Percentiles rank a stretch among this genome's conserved stretches.
Evolutionary conservation across 768 basidiomycete genomes (phyloP).

Genomic region (Wakefieldia striispora): DNA sequence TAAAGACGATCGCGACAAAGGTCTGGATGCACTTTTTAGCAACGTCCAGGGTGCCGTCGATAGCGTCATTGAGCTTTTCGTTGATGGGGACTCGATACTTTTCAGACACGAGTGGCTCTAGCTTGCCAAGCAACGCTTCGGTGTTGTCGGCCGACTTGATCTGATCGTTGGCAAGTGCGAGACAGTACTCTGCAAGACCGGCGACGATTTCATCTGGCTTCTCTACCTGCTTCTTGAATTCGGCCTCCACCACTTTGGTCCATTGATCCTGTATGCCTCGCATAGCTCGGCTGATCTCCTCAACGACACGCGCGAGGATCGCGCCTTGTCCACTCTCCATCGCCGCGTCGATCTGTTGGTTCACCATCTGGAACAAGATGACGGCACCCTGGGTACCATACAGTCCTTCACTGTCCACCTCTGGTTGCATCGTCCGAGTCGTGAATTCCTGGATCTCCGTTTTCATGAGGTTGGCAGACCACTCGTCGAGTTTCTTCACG

Average conservation of each 20-base stretch:
- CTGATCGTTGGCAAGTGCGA: conserved; percentile 97
- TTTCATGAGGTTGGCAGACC: conserved; percentile 92
- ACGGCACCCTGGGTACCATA: conserved; percentile 92
- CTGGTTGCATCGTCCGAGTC: conserved; percentile 80
- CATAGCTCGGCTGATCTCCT: conserved; percentile 89
- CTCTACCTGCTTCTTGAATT: conserved; percentile 84
- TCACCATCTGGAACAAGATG: conserved; percentile 98
- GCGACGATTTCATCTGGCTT: conserved; percentile 85
- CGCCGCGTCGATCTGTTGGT: conserved; percentile 92
- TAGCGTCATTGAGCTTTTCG: conserved; percentile 90
- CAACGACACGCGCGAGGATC: conserved; percentile 87
- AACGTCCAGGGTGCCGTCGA: conserved; percentile 97
- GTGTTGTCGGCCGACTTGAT: conserved; percentile 94
- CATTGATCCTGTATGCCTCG: conserved; percentile 83
- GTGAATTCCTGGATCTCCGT: conserved; percentile 85
- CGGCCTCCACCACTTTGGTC: conserved; percentile 77
- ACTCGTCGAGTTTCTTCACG: conserved; percentile 93
- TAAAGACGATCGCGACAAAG: conserved; percentile 91
- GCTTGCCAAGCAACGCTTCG: conserved; percentile 77
- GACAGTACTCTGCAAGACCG: conserved; percentile 92
- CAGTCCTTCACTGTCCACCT: conserved; percentile 82
- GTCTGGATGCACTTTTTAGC: conserved; percentile 96
- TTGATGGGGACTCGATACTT: conserved; percentile 85
- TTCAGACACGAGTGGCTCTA: conserved; percentile 90
- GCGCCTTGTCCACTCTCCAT: conserved; percentile 95